Evolutionary conservation across 129 eudicot species (phyloP).

Genomic region (Tanacetum coccineum): DNA sequence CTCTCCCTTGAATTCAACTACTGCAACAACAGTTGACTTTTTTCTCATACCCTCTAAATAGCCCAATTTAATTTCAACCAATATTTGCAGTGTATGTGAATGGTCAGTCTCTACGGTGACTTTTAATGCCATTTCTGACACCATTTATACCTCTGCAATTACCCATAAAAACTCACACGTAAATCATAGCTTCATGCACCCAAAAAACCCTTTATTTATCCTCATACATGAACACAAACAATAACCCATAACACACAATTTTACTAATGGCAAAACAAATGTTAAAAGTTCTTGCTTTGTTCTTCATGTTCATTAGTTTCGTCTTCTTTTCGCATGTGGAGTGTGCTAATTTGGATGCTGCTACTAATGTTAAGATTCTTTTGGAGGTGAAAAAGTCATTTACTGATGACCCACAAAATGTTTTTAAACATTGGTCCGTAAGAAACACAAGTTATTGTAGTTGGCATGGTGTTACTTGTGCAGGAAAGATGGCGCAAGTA

Average conservation of each 20-base stretch:
- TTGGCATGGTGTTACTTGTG: slow-evolving; percentile 71
- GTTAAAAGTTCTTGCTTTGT: slow-evolving; percentile 13
- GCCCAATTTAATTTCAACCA: slow-evolving; percentile 24
- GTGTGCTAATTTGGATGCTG: slow-evolving; percentile 19
- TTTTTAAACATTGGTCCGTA: slow-evolving; percentile 54
- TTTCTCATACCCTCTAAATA: slow-evolving; percentile 17
- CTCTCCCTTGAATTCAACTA: slow-evolving; percentile 18
- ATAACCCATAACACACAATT: not conserved
- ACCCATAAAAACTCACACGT: slow-evolving; percentile 30
- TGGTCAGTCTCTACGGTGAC: slow-evolving; percentile 30
- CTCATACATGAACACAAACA: not conserved
- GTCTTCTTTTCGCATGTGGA: slow-evolving; percentile 14
- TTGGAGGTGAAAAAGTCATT: slow-evolving; percentile 63
- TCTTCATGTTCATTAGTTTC: not conserved
- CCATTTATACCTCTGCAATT: slow-evolving; percentile 29
- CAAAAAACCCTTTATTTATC: not conserved
- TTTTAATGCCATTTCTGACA: slow-evolving; percentile 21
- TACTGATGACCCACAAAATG: slow-evolving; percentile 51
- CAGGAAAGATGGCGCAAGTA: slow-evolving; percentile 31
- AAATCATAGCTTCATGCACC: slow-evolving; percentile 36
- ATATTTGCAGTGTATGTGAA: slow-evolving; percentile 9
- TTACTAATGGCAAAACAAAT: slow-evolving; percentile 27
- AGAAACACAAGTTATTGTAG: slow-evolving; percentile 54
- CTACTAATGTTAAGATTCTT: slow-evolving; percentile 28
- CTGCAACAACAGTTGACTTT: slow-evolving; percentile 29